Percentiles rank a stretch among this genome's conserved stretches.
These are phyloP conservation scores for Blastocystis sp. DNA, from an alignment of 352 stramenopile species.

Conservation along the genomic window DNA sequence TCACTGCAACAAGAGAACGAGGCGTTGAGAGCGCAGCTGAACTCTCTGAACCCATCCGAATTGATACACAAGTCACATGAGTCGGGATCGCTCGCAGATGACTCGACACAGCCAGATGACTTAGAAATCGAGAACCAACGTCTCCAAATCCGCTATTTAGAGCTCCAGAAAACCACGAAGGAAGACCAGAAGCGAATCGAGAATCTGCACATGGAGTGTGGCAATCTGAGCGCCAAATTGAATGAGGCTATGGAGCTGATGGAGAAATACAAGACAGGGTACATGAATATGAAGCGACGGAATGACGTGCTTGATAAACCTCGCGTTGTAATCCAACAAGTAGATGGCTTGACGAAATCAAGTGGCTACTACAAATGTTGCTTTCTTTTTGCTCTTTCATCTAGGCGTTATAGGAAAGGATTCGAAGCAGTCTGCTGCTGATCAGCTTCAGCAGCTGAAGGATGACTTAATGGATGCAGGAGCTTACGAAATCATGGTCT, in stretches of 20 bases:
- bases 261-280: slow-evolving; percentile 57
- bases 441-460: neutral
- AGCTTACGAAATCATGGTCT: neutral
- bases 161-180: neutral
- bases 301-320: neutral
- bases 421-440: neutral
- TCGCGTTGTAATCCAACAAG: neutral
- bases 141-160: neutral
- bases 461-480: slow-evolving; percentile 5
- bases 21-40: neutral
- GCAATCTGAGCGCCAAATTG: neutral
- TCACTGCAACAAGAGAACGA: neutral
- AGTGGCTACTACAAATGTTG: slow-evolving; percentile 3
- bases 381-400: neutral
- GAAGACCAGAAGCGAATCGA: slow-evolving; percentile 27
- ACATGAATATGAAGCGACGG: slow-evolving; percentile 27
- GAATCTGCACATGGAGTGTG: neutral
- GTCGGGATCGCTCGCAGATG: neutral
- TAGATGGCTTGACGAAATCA: neutral
- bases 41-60: neutral
- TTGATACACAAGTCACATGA: neutral
- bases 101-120: neutral
- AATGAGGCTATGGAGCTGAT: slow-evolving; percentile 9
- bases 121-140: neutral
- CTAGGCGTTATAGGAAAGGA: neutral